phyloP scores from a whole-genome alignment of 2,329 filamentous ascomycete species.

The Arthroderma sp. region DNA sequence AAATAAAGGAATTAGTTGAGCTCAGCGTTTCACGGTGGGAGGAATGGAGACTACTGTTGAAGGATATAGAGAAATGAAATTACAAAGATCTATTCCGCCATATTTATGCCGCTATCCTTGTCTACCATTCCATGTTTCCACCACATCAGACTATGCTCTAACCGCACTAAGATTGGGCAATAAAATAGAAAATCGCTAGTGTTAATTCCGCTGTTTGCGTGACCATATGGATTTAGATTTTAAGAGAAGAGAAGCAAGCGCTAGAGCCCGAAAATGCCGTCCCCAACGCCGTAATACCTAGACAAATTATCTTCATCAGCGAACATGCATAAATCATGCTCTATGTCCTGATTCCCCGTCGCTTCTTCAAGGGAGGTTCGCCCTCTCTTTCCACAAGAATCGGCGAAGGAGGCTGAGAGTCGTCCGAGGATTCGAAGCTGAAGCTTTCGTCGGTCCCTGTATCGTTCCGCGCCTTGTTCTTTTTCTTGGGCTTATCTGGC shows the following conservation, averaged over 20 bases:
- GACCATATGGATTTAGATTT: too few species aligned
- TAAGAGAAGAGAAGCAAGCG: too few species aligned
- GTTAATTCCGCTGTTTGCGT: too few species aligned
- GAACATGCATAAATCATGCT: too few species aligned
- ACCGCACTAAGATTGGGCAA: too few species aligned
- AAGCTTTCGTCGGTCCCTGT: neutral
- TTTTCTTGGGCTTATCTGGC: constrained; percentile 12
- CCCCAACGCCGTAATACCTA: too few species aligned
- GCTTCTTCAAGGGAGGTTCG: constrained; percentile 24
- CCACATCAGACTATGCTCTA: too few species aligned
- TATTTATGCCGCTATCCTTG: neutral
- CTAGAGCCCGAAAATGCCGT: too few species aligned
- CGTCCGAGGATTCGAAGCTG: neutral
- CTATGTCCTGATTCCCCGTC: constrained; percentile 16
- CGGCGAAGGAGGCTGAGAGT: neutral
- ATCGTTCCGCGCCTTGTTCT: neutral
- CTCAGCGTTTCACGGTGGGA: constrained; percentile 53
- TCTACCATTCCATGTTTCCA: neutral
- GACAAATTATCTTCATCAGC: too few species aligned
- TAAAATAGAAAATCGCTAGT: too few species aligned
- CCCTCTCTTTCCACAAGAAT: constrained; percentile 12
- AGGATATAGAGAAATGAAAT: constrained; percentile 2
- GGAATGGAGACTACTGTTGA: constrained; percentile 38
- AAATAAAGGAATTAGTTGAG: constrained; percentile 47
- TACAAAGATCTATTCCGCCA: neutral